Evolutionary conservation across 1,284 basidiomycete genomes (phyloP).

Genomic region (Kalmanozyma brasiliensis): DNA sequence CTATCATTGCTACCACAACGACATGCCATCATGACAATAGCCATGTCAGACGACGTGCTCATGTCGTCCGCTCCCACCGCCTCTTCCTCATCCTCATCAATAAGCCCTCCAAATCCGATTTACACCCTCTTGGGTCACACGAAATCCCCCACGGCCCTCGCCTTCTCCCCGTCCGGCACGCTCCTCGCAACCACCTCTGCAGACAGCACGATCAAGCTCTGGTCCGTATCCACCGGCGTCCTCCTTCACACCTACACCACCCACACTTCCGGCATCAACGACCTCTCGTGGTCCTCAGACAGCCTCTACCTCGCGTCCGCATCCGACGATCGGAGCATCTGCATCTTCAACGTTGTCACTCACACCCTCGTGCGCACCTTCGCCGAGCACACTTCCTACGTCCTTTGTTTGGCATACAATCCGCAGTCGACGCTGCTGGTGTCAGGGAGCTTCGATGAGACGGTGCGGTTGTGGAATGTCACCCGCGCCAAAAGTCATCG

Average conservation of each 20-base stretch:
- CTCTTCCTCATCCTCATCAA: not conserved
- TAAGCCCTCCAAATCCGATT: conserved; percentile 29
- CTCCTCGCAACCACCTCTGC: conserved; percentile 67
- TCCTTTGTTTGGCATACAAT: conserved; percentile 91
- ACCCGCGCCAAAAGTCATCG: conserved; percentile 71
- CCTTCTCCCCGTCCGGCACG: conserved; percentile 70
- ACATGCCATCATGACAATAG: conserved; percentile 19
- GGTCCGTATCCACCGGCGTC: conserved; percentile 43
- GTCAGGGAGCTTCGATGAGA: conserved; percentile 93
- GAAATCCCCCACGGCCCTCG: conserved; percentile 69
- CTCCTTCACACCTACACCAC: conserved; percentile 40
- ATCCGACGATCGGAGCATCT: conserved; percentile 58
- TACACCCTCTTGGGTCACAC: conserved; percentile 70
- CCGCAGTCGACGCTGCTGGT: conserved; percentile 87
- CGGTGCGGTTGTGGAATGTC: conserved; percentile 94
- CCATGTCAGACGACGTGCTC: not conserved
- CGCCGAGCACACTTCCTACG: conserved; percentile 88
- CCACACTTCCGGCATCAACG: conserved; percentile 56
- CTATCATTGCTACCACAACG: not conserved
- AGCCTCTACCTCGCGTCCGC: conserved; percentile 54
- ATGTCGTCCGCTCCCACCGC: not conserved
- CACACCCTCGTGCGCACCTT: conserved; percentile 67
- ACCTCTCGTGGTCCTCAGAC: conserved; percentile 59
- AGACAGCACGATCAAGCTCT: conserved; percentile 67
- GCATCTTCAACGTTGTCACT: conserved; percentile 48